phyloP scores from a whole-genome alignment of 805 yeast species.

The Metschnikowia dekortorum region DNA sequence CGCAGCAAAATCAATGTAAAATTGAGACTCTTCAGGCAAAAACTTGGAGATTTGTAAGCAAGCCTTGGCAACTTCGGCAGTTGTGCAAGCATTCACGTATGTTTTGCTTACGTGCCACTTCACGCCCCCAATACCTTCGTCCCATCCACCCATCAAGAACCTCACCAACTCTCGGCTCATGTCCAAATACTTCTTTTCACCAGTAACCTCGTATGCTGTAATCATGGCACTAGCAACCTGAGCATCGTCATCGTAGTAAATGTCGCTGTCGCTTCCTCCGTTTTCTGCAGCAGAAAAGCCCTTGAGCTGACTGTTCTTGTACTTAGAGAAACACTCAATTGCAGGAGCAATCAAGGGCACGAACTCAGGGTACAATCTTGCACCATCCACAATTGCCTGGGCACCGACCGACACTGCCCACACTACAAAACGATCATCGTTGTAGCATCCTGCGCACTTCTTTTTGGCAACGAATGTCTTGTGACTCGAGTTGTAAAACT shows the following conservation, averaged over 20 bases:
- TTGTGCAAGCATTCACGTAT: conserved; percentile 62
- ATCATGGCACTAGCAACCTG: conserved; percentile 64
- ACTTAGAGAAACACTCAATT: conserved; percentile 45
- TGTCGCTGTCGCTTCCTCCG: conserved; percentile 54
- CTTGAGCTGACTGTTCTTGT: conserved; percentile 45
- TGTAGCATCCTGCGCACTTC: conserved; percentile 39
- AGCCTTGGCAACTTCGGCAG: conserved; percentile 63
- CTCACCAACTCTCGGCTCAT: conserved; percentile 54
- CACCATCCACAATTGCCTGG: conserved; percentile 67
- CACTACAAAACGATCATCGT: conserved; percentile 53
- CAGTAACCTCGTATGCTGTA: conserved; percentile 65
- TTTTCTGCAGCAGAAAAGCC: conserved; percentile 67
- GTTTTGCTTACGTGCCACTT: conserved; percentile 61
- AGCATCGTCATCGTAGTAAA: conserved; percentile 73
- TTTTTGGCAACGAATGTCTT: conserved; percentile 37
- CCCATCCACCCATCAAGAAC: conserved; percentile 65
- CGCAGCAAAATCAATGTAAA: conserved; percentile 55
- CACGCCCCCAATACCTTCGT: conserved; percentile 55
- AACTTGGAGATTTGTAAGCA: conserved; percentile 53
- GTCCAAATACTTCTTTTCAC: conserved; percentile 48
- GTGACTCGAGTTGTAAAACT: conserved; percentile 36
- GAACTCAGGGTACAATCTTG: conserved; percentile 47
- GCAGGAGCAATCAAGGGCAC: conserved; percentile 52
- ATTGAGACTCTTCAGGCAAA: conserved; percentile 43
- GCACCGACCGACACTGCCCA: conserved; percentile 67